Evolutionary conservation across 371 early-diverging fungal genomes (phyloP).

Genomic region (Batkoa obscura): DNA sequence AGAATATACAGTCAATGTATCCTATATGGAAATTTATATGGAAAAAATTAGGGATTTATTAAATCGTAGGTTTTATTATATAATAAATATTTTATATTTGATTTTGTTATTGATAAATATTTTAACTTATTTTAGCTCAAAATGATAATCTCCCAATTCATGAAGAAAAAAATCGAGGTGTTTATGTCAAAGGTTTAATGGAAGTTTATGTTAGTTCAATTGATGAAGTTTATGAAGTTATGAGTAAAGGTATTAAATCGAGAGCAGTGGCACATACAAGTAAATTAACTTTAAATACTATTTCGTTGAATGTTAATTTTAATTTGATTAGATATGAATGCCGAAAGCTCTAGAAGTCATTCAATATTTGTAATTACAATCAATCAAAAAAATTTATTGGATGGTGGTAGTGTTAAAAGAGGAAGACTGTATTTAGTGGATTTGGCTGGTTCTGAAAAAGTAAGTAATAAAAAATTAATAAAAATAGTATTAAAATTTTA

Average conservation of each 20-base stretch:
- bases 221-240: constrained; percentile 84
- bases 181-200: constrained; percentile 86
- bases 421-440: constrained; percentile 94
- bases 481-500: neutral
- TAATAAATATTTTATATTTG: neutral
- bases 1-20: constrained; percentile 83
- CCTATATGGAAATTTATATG: constrained; percentile 99
- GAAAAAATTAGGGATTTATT: constrained; percentile 94
- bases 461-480: constrained; percentile 1
- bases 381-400: constrained; percentile 71
- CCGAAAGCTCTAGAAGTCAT: constrained; percentile 87
- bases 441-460: constrained; percentile 98
- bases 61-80: constrained; percentile 35
- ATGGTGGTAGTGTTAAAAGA: constrained; percentile 59
- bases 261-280: constrained; percentile 89
- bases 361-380: constrained; percentile 92
- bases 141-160: constrained; percentile 84
- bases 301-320: neutral
- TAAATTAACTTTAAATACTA: constrained; percentile 13
- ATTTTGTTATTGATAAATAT: too few relatives aligned
- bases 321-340: constrained; percentile 62
- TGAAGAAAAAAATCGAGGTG: constrained; percentile 85
- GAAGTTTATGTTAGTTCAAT: constrained; percentile 88
- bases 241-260: constrained; percentile 74
- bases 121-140: constrained; percentile 23